Conservation (phyloP, 805 yeast genomes). For the Tetrapisispora arboricola region DNA sequence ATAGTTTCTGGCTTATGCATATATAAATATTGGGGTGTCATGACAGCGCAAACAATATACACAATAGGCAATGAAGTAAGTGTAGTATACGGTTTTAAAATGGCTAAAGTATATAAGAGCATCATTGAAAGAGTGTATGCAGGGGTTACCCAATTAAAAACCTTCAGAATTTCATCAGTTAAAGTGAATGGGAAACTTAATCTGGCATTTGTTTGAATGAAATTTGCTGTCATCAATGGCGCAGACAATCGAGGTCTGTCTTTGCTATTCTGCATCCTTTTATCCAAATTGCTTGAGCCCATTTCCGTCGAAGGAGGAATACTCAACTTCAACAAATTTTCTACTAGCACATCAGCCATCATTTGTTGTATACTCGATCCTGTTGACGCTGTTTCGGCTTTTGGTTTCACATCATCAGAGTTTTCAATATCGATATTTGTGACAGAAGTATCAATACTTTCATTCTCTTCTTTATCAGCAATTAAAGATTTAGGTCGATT, state of each 20-base stretch:
- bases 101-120: conserved; percentile 38
- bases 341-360: conserved; percentile 62
- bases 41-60: conserved; percentile 40
- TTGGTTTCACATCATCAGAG: background rate
- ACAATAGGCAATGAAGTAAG: conserved; percentile 45
- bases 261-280: conserved; percentile 50
- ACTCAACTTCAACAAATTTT: conserved; percentile 59
- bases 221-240: conserved; percentile 57
- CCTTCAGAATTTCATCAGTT: conserved; percentile 44
- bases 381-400: background rate
- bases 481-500: conserved; percentile 3
- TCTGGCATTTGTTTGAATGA: conserved; percentile 52
- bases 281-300: conserved; percentile 35
- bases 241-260: conserved; percentile 61
- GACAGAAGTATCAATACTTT: too few relatives aligned
- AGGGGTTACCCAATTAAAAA: conserved; percentile 58
- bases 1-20: conserved; percentile 53
- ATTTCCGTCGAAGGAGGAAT: conserved; percentile 51
- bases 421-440: background rate
- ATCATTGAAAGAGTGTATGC: conserved; percentile 50
- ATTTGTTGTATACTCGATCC: conserved; percentile 24
- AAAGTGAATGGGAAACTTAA: conserved; percentile 50
- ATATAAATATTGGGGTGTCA: conserved; percentile 57
- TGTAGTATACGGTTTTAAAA: conserved; percentile 50
- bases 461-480: background rate